A percentile compares a stretch with the other conserved stretches of the same genome.
These are phyloP conservation scores for Leccinum pachyderme DNA, from an alignment of 1,284 basidiomycete species.

Conservation along the genomic window DNA sequence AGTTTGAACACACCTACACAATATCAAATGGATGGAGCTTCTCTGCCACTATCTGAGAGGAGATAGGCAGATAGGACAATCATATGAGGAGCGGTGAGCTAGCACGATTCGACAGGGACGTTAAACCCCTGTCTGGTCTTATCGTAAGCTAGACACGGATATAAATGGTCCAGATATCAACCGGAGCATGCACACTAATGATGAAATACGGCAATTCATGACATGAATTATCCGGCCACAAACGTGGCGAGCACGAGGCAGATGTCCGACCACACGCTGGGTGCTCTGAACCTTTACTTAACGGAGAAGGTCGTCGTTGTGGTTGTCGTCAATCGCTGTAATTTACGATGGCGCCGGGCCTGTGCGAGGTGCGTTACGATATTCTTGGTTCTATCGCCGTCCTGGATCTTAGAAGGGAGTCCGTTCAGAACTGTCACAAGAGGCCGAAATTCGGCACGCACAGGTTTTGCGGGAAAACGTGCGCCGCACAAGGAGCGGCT, in stretches of 20 bases:
- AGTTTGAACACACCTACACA: conserved; percentile 16
- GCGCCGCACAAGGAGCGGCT: conserved; percentile 45
- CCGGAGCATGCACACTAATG: conserved; percentile 1
- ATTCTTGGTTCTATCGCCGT: neutral
- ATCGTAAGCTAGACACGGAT: conserved; percentile 15
- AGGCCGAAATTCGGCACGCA: conserved; percentile 51
- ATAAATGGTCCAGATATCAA: conserved; percentile 6
- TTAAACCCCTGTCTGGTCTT: conserved; percentile 11
- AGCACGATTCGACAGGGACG: neutral
- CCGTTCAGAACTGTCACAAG: conserved; percentile 51
- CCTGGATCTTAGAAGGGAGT: conserved; percentile 4
- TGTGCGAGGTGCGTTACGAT: conserved; percentile 29
- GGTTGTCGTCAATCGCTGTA: conserved; percentile 9
- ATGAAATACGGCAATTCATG: conserved; percentile 1
- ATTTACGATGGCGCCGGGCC: conserved; percentile 26
- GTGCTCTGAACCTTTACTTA: conserved; percentile 9
- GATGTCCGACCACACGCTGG: conserved; percentile 6
- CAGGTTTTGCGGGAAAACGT: conserved; percentile 59
- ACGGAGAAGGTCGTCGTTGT: conserved; percentile 6
- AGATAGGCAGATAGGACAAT: conserved; percentile 17
- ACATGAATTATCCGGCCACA: conserved; percentile 7
- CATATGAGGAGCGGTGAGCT: neutral
- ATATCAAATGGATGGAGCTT: conserved; percentile 32
- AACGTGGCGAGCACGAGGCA: conserved; percentile 31
- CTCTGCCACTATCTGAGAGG: conserved; percentile 19